These are phyloP conservation scores for Fomitopsis pulvina DNA, from an alignment of 768 basidiomycete species.

Conservation along the genomic window DNA sequence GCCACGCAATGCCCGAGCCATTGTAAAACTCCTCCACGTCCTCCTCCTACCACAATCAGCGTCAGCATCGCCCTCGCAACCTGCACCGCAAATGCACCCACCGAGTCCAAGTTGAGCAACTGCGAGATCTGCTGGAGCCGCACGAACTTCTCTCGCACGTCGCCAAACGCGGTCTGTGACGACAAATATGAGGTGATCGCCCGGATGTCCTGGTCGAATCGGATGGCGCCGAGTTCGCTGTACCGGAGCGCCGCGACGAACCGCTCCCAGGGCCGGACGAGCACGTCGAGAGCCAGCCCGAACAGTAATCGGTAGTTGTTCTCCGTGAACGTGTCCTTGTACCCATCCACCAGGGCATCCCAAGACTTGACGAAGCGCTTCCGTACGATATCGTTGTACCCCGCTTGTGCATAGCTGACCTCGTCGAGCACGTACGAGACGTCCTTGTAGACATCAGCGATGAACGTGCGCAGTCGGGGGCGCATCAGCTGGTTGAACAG, in stretches of 20 bases:
- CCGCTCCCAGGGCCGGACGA: slow-evolving; percentile 96
- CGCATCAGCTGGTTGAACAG: slow-evolving; percentile 92
- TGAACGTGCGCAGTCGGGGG: slow-evolving; percentile 76
- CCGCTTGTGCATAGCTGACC: slow-evolving; percentile 74
- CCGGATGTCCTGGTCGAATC: slow-evolving; percentile 89
- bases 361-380: slow-evolving; percentile 89
- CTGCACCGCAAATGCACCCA: slow-evolving; percentile 26
- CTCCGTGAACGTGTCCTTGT: slow-evolving; percentile 86
- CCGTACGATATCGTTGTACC: slow-evolving; percentile 78
- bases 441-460: slow-evolving; percentile 87
- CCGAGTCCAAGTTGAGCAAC: slow-evolving; percentile 80
- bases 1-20: slow-evolving; percentile 88
- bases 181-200: slow-evolving; percentile 78
- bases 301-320: slow-evolving; percentile 85
- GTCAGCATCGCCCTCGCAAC: slow-evolving; percentile 6
- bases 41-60: slow-evolving; percentile 58
- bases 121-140: slow-evolving; percentile 92
- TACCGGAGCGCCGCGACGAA: slow-evolving; percentile 73
- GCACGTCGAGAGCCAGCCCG: slow-evolving; percentile 74
- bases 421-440: slow-evolving; percentile 87
- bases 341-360: slow-evolving; percentile 82
- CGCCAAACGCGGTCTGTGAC: slow-evolving; percentile 84
- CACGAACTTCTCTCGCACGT: slow-evolving; percentile 86
- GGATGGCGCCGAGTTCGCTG: slow-evolving; percentile 94
- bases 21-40: slow-evolving; percentile 94